These are phyloP conservation scores for Mortierella sp. DNA, from an alignment of 371 early-diverging fungal genomes.

Conservation along the genomic window DNA sequence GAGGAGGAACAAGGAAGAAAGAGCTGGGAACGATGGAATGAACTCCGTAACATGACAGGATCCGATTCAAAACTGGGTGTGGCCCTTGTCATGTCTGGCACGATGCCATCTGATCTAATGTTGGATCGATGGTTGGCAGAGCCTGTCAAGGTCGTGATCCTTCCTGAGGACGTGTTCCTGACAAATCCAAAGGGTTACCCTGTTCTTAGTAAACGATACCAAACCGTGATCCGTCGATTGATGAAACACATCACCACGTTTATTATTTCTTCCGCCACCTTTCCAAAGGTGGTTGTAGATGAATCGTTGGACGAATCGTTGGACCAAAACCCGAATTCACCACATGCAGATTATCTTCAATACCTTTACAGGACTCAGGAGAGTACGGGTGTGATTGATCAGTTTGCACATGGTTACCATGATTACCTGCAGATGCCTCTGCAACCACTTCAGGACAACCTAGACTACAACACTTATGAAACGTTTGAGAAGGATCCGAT, in stretches of 20 bases:
- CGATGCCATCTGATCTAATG: constrained; percentile 63
- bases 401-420: constrained; percentile 82
- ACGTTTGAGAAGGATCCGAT: constrained; percentile 93
- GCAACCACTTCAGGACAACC: constrained; percentile 93
- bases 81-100: constrained; percentile 72
- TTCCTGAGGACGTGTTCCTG: constrained; percentile 79
- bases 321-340: constrained; percentile 52
- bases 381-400: constrained; percentile 68
- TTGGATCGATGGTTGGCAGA: constrained; percentile 88
- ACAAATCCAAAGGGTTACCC: constrained; percentile 87
- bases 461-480: constrained; percentile 92
- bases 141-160: constrained; percentile 79
- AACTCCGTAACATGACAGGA: constrained; percentile 67
- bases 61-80: constrained; percentile 64
- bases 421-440: constrained; percentile 91
- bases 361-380: constrained; percentile 74
- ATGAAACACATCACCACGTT: constrained; percentile 70
- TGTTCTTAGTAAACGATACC: constrained; percentile 84
- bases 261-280: constrained; percentile 57
- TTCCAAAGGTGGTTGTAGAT: constrained; percentile 39
- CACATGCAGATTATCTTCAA: constrained; percentile 77
- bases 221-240: constrained; percentile 70
- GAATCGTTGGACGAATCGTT: constrained; percentile 39
- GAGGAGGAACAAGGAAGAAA: constrained; percentile 50
- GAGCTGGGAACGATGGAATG: constrained; percentile 75